Evolutionary conservation across 2,329 filamentous ascomycete species (phyloP).

Genomic region (Aplosporella prunicola): DNA sequence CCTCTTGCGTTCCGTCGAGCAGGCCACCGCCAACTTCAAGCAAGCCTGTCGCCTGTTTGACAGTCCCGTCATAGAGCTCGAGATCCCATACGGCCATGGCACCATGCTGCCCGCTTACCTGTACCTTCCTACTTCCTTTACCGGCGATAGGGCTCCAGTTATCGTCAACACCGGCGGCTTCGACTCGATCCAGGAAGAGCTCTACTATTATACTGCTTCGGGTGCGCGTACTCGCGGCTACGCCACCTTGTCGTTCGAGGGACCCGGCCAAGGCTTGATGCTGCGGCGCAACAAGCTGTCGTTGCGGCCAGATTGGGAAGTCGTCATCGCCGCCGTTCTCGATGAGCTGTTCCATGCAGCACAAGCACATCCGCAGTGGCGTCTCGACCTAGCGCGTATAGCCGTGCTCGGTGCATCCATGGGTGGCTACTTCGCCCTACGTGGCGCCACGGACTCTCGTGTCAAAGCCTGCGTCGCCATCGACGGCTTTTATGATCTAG

Average conservation of each 20-base stretch:
- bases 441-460: neutral
- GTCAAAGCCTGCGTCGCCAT: neutral
- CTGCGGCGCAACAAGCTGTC: neutral
- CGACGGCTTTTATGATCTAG: neutral
- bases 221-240: neutral
- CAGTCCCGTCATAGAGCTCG: neutral
- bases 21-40: neutral
- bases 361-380: neutral
- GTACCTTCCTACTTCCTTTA: neutral
- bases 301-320: slow-evolving; percentile 3
- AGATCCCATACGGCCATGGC: neutral
- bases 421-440: slow-evolving; percentile 4
- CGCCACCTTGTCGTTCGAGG: slow-evolving; percentile 2
- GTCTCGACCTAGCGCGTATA: slow-evolving; percentile 1
- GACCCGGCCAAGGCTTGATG: slow-evolving; percentile 2
- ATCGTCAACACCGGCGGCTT: neutral
- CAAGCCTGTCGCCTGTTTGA: neutral
- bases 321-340: neutral
- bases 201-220: neutral
- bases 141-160: neutral
- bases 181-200: slow-evolving; percentile 10
- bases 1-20: neutral
- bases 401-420: neutral
- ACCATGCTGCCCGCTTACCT: neutral
- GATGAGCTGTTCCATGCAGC: neutral